Conservation (phyloP, 2,329 filamentous ascomycete species). For the Epichloe uncinata region DNA sequence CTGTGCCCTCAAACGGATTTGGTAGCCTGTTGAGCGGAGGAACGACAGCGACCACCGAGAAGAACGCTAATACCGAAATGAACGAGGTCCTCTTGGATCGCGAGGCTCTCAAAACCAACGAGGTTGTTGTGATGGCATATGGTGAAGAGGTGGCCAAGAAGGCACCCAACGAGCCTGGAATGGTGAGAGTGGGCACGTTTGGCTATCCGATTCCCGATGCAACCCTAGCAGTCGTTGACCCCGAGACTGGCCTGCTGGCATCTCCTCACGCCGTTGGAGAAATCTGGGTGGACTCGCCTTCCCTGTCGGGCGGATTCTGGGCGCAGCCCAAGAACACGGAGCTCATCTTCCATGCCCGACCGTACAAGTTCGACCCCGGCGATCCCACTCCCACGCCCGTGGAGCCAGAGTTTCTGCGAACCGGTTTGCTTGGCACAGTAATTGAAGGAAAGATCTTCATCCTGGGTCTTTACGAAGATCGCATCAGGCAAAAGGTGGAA, state of each 20-base stretch:
- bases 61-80: slow-evolving; percentile 62
- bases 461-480: slow-evolving; percentile 88
- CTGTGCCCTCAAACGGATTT: slow-evolving; percentile 49
- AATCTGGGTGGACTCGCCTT: slow-evolving; percentile 98
- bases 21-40: slow-evolving; percentile 74
- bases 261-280: slow-evolving; percentile 83
- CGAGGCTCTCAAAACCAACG: slow-evolving; percentile 92
- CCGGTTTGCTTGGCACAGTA: slow-evolving; percentile 80
- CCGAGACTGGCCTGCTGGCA: slow-evolving; percentile 81
- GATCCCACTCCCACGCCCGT: slow-evolving; percentile 83
- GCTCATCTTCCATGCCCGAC: slow-evolving; percentile 91
- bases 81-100: slow-evolving; percentile 86
- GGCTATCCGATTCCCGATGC: slow-evolving; percentile 96
- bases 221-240: slow-evolving; percentile 84
- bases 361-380: slow-evolving; percentile 86
- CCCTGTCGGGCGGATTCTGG: slow-evolving; percentile 94
- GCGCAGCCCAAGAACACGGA: slow-evolving; percentile 94
- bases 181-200: slow-evolving; percentile 84
- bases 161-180: slow-evolving; percentile 60
- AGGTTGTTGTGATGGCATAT: slow-evolving; percentile 84
- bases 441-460: slow-evolving; percentile 95
- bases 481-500: slow-evolving; percentile 89
- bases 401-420: slow-evolving; percentile 88
- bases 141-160: slow-evolving; percentile 82
- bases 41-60: slow-evolving; percentile 50